Conservation (phyloP, 495 filamentous ascomycete species). For the Lophium mytilinum region DNA sequence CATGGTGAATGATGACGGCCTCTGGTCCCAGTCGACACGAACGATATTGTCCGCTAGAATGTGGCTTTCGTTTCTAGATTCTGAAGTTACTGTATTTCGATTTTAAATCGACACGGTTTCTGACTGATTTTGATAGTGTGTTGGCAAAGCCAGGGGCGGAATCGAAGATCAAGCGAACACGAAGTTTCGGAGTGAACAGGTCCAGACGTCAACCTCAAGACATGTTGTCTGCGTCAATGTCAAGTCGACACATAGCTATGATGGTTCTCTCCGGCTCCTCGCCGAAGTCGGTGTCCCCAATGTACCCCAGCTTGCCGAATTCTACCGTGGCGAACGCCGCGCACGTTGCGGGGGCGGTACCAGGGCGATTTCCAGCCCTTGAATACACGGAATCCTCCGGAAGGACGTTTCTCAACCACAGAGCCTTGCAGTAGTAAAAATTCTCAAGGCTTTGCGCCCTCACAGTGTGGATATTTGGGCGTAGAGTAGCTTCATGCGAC, state of each 20-base stretch:
- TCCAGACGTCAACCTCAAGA: too few species aligned
- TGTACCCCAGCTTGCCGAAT: conserved; percentile 18
- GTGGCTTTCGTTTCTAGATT: too few species aligned
- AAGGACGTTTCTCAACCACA: conserved; percentile 12
- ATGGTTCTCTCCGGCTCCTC: conserved; percentile 20
- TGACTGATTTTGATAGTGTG: too few species aligned
- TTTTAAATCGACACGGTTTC: too few species aligned
- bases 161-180: too few species aligned
- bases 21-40: too few species aligned
- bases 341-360: background rate
- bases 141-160: too few species aligned
- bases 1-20: too few species aligned
- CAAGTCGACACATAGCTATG: conserved; percentile 23
- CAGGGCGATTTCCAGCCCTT: background rate
- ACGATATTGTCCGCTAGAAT: too few species aligned
- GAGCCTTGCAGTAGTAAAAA: conserved; percentile 10
- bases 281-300: conserved; percentile 18
- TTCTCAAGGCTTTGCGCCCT: conserved; percentile 4
- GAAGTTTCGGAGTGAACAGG: too few species aligned
- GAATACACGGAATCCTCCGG: conserved; percentile 12
- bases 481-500: conserved; percentile 1
- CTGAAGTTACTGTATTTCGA: too few species aligned
- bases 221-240: background rate
- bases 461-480: conserved; percentile 3
- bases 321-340: conserved; percentile 16